phyloP scores from a whole-genome alignment of 179 eudicot genomes.

The Gypsophila paniculata region DNA sequence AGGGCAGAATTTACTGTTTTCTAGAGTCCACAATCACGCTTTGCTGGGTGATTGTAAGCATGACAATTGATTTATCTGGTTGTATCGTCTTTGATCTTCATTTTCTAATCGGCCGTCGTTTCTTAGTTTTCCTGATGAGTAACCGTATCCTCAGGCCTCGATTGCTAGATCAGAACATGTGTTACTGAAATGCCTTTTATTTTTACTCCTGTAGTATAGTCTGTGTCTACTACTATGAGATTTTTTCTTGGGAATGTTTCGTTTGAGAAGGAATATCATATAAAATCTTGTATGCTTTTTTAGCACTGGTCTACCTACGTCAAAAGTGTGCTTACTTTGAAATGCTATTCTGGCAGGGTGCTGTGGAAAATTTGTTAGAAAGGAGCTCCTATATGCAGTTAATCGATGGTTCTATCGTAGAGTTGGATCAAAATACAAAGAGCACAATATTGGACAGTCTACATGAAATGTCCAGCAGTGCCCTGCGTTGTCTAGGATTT shows the following conservation, averaged over 20 bases:
- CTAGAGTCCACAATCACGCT: background rate
- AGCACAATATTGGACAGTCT: slow-evolving; percentile 53
- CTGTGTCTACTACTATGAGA: background rate
- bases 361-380: slow-evolving; percentile 85
- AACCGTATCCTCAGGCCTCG: too few species aligned
- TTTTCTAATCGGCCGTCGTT: background rate
- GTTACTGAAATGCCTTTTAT: background rate
- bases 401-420: slow-evolving; percentile 67
- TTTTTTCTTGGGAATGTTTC: background rate
- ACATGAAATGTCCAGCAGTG: slow-evolving; percentile 63
- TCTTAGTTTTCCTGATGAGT: background rate
- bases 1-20: background rate
- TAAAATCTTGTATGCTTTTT: background rate
- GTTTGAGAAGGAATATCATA: background rate
- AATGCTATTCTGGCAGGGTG: slow-evolving; percentile 60
- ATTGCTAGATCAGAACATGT: background rate
- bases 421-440: slow-evolving; percentile 50
- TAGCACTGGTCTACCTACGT: background rate
- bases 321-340: background rate
- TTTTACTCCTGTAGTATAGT: background rate
- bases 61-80: background rate
- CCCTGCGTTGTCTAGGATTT: slow-evolving; percentile 61
- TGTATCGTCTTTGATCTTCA: too few species aligned
- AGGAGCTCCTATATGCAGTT: slow-evolving; percentile 75
- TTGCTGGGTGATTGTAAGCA: slow-evolving; percentile 1